These are phyloP conservation scores for Euphorbia tirucalli DNA, from an alignment of 345 rosid genomes.

Conservation along the genomic window DNA sequence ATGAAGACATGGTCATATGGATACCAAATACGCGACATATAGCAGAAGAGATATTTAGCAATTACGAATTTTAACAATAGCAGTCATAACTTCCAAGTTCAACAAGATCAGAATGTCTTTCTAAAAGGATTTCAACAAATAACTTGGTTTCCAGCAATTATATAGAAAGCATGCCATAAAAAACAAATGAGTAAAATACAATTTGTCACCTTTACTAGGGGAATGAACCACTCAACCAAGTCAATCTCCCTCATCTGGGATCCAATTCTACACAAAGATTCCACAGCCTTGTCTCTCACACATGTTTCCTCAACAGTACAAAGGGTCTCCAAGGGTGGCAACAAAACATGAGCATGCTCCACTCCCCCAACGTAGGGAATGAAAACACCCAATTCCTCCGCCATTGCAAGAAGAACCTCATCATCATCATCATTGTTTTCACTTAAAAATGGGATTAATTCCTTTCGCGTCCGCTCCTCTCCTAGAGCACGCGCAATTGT, in stretches of 20 bases:
- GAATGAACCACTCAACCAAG: slow-evolving; percentile 77
- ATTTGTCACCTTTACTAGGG: slow-evolving; percentile 74
- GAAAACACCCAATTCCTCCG: slow-evolving; percentile 89
- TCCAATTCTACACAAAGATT: slow-evolving; percentile 85
- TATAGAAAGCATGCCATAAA: neutral
- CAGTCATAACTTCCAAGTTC: neutral
- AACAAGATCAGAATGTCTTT: neutral
- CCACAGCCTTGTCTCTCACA: slow-evolving; percentile 92
- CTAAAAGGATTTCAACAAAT: neutral
- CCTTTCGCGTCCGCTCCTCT: slow-evolving; percentile 90
- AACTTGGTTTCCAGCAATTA: neutral
- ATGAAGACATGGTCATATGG: neutral
- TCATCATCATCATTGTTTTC: slow-evolving; percentile 97
- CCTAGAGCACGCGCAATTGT: slow-evolving; percentile 98
- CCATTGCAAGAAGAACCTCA: slow-evolving; percentile 95
- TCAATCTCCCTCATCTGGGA: slow-evolving; percentile 91
- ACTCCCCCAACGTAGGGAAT: slow-evolving; percentile 91
- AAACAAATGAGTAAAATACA: neutral
- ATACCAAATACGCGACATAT: neutral
- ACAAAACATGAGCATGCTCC: slow-evolving; percentile 76
- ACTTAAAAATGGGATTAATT: slow-evolving; percentile 77
- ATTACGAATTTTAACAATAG: neutral
- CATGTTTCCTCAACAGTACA: slow-evolving; percentile 92
- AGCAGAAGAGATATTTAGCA: neutral
- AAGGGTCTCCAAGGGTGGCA: slow-evolving; percentile 83